A percentile compares a stretch with the other conserved stretches of the same genome.
phyloP scores from a whole-genome alignment of 2,329 filamentous ascomycete species.

The Beauveria pseudobassiana region DNA sequence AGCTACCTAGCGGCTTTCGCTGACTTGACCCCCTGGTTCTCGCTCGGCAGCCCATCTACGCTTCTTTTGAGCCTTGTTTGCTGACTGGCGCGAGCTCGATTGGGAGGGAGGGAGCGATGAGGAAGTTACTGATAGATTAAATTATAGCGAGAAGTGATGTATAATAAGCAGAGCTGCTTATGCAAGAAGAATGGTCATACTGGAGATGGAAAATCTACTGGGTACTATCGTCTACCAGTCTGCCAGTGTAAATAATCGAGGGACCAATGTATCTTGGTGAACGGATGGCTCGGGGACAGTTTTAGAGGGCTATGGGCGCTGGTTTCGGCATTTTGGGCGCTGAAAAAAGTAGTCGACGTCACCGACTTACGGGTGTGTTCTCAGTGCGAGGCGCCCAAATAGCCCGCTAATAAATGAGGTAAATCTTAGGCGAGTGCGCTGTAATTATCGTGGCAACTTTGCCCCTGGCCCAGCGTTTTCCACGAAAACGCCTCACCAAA shows the following conservation, averaged over 20 bases:
- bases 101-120: neutral
- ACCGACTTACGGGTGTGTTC: neutral
- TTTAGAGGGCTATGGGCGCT: neutral
- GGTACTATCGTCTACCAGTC: too few relatives aligned
- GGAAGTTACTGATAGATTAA: too few relatives aligned
- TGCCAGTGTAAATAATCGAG: neutral
- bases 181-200: neutral
- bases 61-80: slow-evolving; percentile 9
- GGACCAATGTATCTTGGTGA: neutral
- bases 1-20: slow-evolving; percentile 3
- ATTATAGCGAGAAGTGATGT: neutral
- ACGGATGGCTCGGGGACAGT: neutral
- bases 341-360: neutral
- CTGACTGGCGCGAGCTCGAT: neutral
- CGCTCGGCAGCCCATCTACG: neutral
- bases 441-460: too few relatives aligned
- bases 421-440: too few relatives aligned
- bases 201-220: too few relatives aligned
- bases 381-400: too few relatives aligned
- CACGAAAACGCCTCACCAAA: too few relatives aligned
- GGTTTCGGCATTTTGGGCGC: neutral
- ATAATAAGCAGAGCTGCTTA: neutral
- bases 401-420: too few relatives aligned
- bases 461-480: too few relatives aligned
- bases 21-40: neutral